Evolutionary conservation across 2,329 filamentous ascomycete species (phyloP), one percentile per base, ranked within the genome.

Genomic region (Aspergillus sp.): DNA sequence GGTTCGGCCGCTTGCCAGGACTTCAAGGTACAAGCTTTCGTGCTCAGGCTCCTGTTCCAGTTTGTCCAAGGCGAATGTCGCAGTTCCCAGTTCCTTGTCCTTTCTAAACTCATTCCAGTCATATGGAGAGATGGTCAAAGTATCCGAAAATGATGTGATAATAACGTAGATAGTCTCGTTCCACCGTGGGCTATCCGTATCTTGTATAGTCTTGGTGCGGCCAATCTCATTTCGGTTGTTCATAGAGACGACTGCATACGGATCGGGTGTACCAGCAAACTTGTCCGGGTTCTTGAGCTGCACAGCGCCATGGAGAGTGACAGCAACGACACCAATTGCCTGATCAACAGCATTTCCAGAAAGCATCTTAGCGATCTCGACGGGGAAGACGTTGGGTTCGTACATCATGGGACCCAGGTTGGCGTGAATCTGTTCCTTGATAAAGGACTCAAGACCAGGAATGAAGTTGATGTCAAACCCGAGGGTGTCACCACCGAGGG

Each of bases 391-490:
- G 66, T 99, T 96, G 8, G 95, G 95, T 38, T 87, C 88, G 71
- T 99, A 99, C 91, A 99, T 96, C 89, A 99, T 98, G 0, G 95
- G 96, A 2, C 86, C 89, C 49, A 99, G 79, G 69, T 93, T 97
- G 62, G 89, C 90, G 74, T 99, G 96, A 53, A 99, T 96, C 78
- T 96, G 91, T 67, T 99, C 95, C 71, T 90, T 87, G 67, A 99
- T 99, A 76, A 99, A 99, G 56, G 75, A 84, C 74, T 98, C 93
- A 22, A 99, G 83, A 65, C 93, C 93, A 17, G 95, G 95, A 65
- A 99, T 96, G 76, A 99, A 97, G 78, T 97, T 98, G 82, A 99
- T 98, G 70, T 99, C 95, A 72, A 99, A 97, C 39, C 95, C 95
- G 63, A 99, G 91, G 3, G 85, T 93, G 60, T 99, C 95, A 59